phyloP scores from a whole-genome alignment of 2,329 filamentous ascomycete species.

The Aspergillus ibericus region DNA sequence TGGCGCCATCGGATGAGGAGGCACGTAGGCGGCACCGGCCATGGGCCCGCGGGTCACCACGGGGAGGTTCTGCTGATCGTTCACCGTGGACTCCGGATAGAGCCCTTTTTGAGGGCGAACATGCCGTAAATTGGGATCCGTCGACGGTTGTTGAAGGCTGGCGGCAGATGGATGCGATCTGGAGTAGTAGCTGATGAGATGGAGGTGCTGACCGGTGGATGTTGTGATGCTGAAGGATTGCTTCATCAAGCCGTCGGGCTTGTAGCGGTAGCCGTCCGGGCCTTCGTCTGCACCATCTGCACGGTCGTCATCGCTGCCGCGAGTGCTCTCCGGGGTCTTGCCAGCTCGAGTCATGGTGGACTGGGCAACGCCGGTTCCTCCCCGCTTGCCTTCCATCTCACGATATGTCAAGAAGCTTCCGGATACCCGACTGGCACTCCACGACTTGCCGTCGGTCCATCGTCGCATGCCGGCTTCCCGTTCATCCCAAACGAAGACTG shows the following conservation, averaged over 20 bases:
- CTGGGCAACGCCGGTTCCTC: conserved; percentile 68
- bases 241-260: conserved; percentile 97
- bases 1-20: conserved; percentile 55
- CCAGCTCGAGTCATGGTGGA: conserved; percentile 58
- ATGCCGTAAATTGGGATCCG: conserved; percentile 74
- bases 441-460: conserved; percentile 99
- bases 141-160: conserved; percentile 76
- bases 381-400: conserved; percentile 98
- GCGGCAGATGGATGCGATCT: conserved; percentile 71
- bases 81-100: conserved; percentile 94
- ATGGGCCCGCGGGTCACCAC: conserved; percentile 75
- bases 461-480: conserved; percentile 95
- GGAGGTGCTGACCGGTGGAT: conserved; percentile 82
- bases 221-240: conserved; percentile 99
- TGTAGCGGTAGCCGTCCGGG: conserved; percentile 89
- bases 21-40: conserved; percentile 56
- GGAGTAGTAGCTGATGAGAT: conserved; percentile 96
- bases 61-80: conserved; percentile 77
- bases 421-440: conserved; percentile 95
- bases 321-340: conserved; percentile 80
- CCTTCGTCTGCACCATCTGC: conserved; percentile 67
- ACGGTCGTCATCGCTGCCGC: conserved; percentile 79
- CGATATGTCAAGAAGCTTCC: conserved; percentile 96
- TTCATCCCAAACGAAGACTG: conserved; percentile 99
- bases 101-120: conserved; percentile 89